Evolutionary conservation across 805 yeast species (phyloP).

Genomic region (Starmerella floris): DNA sequence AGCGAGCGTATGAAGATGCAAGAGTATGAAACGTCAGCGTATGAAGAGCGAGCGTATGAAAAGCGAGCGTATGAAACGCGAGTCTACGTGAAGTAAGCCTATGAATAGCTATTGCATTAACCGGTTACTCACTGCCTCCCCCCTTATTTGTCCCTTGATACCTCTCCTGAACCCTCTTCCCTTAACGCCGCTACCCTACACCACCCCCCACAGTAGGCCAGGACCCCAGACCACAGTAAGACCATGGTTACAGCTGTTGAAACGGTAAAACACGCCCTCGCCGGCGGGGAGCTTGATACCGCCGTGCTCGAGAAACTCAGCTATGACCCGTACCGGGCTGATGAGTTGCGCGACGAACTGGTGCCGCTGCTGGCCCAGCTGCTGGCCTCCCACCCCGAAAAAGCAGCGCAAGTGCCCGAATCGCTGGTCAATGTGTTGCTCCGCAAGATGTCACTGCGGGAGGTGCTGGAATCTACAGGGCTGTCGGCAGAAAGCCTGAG

Average conservation of each 20-base stretch:
- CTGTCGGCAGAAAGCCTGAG: conserved; percentile 2
- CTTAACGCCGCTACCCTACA: too few species aligned
- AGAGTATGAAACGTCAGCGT: too few species aligned
- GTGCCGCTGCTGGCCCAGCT: conserved; percentile 14
- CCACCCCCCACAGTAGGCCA: too few species aligned
- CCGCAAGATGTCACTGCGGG: conserved; percentile 4
- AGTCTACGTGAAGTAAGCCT: too few species aligned
- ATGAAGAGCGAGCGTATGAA: too few species aligned
- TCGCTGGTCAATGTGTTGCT: conserved; percentile 12
- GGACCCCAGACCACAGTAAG: too few species aligned
- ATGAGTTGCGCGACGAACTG: conserved; percentile 7
- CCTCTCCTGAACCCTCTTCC: too few species aligned
- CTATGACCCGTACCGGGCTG: conserved; percentile 1
- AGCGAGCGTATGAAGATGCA: too few species aligned
- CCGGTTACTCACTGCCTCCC: too few species aligned
- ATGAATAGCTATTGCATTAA: too few species aligned
- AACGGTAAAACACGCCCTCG: conserved; percentile 7
- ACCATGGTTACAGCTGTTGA: neutral
- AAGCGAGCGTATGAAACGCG: too few species aligned
- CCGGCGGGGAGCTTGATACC: conserved; percentile 5
- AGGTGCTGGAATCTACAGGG: conserved; percentile 10
- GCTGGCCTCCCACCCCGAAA: conserved; percentile 4
- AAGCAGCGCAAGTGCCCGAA: conserved; percentile 12
- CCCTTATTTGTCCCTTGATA: too few species aligned
- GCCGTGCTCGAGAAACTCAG: conserved; percentile 9